Evolutionary conservation across 2,329 filamentous ascomycete species (phyloP), one percentile per base, ranked within the genome.

Genomic region (Lecanicillium sp.): DNA sequence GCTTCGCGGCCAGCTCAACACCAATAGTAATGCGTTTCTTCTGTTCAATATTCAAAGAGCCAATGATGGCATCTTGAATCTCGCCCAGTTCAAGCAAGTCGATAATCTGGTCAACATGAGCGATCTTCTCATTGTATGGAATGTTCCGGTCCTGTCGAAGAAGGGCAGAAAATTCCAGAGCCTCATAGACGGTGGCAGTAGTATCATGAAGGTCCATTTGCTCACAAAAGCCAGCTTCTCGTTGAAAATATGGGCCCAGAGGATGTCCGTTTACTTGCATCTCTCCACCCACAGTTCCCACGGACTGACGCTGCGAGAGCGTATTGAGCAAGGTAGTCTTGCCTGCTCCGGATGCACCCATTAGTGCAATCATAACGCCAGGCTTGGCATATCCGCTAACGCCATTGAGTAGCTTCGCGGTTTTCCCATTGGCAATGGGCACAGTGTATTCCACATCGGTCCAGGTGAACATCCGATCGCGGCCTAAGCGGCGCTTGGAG

Each of bases 311-410:
- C n/a, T n/a, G n/a, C n/a, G n/a, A n/a, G n/a, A n/a, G n/a, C n/a
- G n/a, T n/a, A n/a, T n/a, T n/a, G n/a, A 83, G 59, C 25, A 84
- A 65, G 4, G 79, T 83, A 2, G 79, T 84, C 55, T 84, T 84
- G 37, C 79, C 49, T 17, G 49, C 49, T 17, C 49, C 49, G 5
- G 49, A 50, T n/a, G 42, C 43, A 10, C 49, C 77, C 9, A 9
- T 9, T 28, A 28, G 27, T 28, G 27, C 27, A 28, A n/a, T n/a
- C 27, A 28, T 9, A 9, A 9, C 9, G 27, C 27, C 27, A 9
- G 27, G 27, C n/a, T 28, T 28, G n/a, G n/a, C 27, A 28, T 9
- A 28, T 28, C 27, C 27, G n/a, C n/a, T n/a, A n/a, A n/a, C n/a
- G n/a, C n/a, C n/a, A n/a, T n/a, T n/a, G n/a, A n/a, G n/a, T n/a